Evolutionary conservation across 2,329 filamentous ascomycete genomes (phyloP), one percentile per base, ranked within the genome.

Genomic region (Beauveria asiatica): DNA sequence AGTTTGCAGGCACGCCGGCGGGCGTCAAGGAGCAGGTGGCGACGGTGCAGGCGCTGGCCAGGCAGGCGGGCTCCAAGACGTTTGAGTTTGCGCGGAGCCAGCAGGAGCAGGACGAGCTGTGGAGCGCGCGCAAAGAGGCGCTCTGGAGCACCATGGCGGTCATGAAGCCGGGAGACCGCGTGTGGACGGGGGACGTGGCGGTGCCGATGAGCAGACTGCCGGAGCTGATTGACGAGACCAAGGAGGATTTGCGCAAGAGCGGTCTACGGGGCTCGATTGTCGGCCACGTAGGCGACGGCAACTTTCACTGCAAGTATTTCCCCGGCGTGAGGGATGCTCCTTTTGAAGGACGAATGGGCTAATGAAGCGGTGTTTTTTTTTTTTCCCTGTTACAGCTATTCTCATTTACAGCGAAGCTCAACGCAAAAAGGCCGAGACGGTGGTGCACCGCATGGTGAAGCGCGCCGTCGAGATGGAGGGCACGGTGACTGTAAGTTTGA

Each of bases 101-200:
- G 61, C 78, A 85, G 30, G 91, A 96, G 76, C 85, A 87, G 71
- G 78, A 81, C 7, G 89, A 92, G 73, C 79, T 95, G 33, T 95
- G 90, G 90, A 87, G 85, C 67, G 90, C 90, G 23, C 77, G 90
- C 49, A 95, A 95, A 74, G 88, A 92, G 73, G 89, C 89, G 1
- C 78, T 95, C 42, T 94, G 90, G 90, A 88, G 84, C 67, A 86
- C 88, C 60, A 86, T 90, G 78, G 83, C 88, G 0, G 78, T 86
- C 68, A 83, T 73, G 75, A 83, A 73, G 75, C 82, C 70, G 49
- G 83, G 79, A n/a, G 86, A 92, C 64, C 84, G 83, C 59, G 87
- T 94, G 3, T 94, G 90, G 90, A 93, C 90, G 0, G 90, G 89
- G 1, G 90, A 95, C 68, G 90, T 94, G 11, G 90, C 90, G 0